phyloP scores from a whole-genome alignment of 139 green algal genomes.

The Ettlia oleoabundans region DNA sequence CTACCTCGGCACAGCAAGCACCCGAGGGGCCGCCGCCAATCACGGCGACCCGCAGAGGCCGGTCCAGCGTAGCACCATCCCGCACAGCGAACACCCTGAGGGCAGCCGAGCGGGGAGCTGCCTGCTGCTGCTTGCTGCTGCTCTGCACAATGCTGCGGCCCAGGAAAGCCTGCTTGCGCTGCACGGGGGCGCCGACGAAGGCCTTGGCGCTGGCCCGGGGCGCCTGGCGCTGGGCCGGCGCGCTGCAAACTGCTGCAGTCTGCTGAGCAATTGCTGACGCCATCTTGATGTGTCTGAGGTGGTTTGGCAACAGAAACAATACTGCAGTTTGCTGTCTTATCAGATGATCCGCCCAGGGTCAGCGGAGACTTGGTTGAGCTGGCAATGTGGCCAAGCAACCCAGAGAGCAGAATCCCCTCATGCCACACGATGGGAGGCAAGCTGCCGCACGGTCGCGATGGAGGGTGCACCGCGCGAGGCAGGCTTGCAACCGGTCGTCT shows the following conservation, averaged over 20 bases:
- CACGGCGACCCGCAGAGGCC: slow-evolving; percentile 91
- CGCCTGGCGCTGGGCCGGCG: slow-evolving; percentile 15
- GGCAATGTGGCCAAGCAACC: not conserved
- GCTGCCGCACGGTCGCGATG: too few species aligned
- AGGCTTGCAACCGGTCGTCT: too few species aligned
- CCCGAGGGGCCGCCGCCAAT: slow-evolving; percentile 95
- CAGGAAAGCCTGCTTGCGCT: not conserved
- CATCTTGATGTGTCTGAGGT: not conserved
- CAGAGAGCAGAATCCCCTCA: too few species aligned
- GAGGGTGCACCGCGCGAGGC: too few species aligned
- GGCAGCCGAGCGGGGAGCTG: slow-evolving; percentile 13
- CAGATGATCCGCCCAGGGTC: not conserved
- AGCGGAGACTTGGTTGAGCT: not conserved
- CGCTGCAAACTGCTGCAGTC: not conserved
- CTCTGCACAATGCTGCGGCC: slow-evolving; percentile 1
- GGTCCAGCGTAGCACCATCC: slow-evolving; percentile 80
- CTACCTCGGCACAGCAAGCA: slow-evolving; percentile 90
- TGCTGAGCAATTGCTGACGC: slow-evolving; percentile 18
- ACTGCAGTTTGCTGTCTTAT: not conserved
- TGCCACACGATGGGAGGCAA: too few species aligned
- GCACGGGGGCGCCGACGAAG: slow-evolving; percentile 24
- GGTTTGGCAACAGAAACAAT: not conserved
- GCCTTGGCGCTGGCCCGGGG: not conserved
- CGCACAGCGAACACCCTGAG: slow-evolving; percentile 63
- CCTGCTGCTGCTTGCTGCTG: slow-evolving; percentile 7